phyloP scores from a whole-genome alignment of 2,329 filamentous ascomycete species.

The Scytalidium lignicola region DNA sequence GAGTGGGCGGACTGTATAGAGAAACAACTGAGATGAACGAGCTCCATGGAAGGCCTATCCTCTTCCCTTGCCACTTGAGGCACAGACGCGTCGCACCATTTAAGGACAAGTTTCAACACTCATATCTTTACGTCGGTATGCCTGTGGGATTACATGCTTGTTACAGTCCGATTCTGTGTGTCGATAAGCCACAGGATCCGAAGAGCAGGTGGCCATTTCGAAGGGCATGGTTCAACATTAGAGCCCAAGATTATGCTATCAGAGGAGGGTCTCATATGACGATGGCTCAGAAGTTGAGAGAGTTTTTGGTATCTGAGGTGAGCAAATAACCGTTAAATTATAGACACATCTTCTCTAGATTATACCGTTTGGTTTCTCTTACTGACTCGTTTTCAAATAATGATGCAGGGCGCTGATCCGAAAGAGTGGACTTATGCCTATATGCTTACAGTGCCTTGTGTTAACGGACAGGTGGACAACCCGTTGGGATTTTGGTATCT shows the following conservation, averaged over 20 bases:
- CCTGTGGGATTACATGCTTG: conserved; percentile 58
- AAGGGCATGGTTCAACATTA: conserved; percentile 48
- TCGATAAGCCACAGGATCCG: conserved; percentile 22
- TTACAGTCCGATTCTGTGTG: conserved; percentile 51
- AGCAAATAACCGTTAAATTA: too few species aligned
- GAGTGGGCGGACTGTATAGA: too few species aligned
- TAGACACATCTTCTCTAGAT: too few species aligned
- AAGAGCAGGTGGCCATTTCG: conserved; percentile 22
- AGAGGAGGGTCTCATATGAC: too few species aligned
- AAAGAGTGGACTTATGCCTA: conserved; percentile 62
- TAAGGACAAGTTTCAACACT: conserved; percentile 64
- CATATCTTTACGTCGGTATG: conserved; percentile 64
- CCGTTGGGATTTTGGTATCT: conserved; percentile 78
- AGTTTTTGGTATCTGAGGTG: conserved; percentile 42
- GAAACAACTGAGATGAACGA: background rate
- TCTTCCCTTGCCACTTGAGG: conserved; percentile 61
- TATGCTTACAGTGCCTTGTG: conserved; percentile 63
- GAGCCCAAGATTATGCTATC: conserved; percentile 48
- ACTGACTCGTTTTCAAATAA: conserved; percentile 10
- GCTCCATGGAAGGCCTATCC: conserved; percentile 33
- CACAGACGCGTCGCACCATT: conserved; percentile 64
- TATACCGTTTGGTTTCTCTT: too few species aligned
- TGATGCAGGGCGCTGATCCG: conserved; percentile 49
- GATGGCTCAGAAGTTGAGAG: conserved; percentile 38
- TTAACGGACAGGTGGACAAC: conserved; percentile 68